A percentile compares a stretch with the other conserved stretches of the same genome.
phyloP scores from a whole-genome alignment of 805 yeast genomes.

The Ogataea nakhonphanomensis region DNA sequence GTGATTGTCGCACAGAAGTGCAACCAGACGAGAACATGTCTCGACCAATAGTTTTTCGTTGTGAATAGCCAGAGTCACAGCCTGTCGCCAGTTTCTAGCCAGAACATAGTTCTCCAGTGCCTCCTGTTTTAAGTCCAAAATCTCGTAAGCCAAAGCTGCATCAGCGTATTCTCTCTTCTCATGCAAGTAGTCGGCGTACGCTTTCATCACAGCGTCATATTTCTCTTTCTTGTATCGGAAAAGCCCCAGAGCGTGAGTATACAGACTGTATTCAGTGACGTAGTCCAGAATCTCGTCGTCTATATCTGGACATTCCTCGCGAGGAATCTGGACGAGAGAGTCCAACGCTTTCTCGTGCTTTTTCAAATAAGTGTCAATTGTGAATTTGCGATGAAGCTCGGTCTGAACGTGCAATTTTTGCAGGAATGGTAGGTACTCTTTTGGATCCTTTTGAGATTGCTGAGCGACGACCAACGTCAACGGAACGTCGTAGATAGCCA shows the following conservation, averaged over 20 bases:
- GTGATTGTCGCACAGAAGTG: conserved; percentile 61
- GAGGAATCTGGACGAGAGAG: conserved; percentile 54
- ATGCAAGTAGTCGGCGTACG: conserved; percentile 62
- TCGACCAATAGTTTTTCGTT: conserved; percentile 39
- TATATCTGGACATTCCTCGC: conserved; percentile 28
- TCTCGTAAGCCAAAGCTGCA: conserved; percentile 78
- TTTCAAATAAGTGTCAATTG: conserved; percentile 76
- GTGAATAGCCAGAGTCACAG: conserved; percentile 56
- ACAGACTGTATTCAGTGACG: conserved; percentile 66
- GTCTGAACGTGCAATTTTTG: conserved; percentile 71
- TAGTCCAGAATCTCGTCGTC: conserved; percentile 63
- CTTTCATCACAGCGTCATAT: conserved; percentile 49
- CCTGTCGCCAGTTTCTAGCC: conserved; percentile 84
- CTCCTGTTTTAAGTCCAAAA: conserved; percentile 47
- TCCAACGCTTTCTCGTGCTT: conserved; percentile 64
- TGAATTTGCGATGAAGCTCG: conserved; percentile 62
- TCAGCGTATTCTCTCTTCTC: conserved; percentile 59
- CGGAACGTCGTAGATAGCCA: conserved; percentile 78
- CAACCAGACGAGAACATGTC: conserved; percentile 58
- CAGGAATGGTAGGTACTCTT: conserved; percentile 90
- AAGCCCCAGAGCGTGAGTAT: conserved; percentile 61
- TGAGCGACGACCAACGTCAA: conserved; percentile 85
- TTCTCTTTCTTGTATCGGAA: conserved; percentile 56
- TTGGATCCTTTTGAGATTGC: conserved; percentile 96
- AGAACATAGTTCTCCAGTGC: conserved; percentile 70